These are phyloP conservation scores for Cenchrus purpureus DNA, from an alignment of 176 grass and related monocot species.

Conservation along the genomic window DNA sequence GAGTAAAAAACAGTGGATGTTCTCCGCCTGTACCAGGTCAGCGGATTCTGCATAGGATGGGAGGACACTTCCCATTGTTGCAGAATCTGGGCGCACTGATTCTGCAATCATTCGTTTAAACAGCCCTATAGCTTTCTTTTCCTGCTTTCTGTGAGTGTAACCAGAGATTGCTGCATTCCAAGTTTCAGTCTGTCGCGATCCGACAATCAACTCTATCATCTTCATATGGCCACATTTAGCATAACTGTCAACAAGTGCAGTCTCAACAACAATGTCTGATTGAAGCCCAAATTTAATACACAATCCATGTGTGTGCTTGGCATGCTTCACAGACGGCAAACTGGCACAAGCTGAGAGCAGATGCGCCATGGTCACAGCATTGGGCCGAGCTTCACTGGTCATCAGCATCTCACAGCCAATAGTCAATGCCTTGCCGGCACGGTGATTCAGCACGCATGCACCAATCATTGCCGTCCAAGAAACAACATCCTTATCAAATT, in stretches of 20 bases:
- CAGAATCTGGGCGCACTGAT: constrained; percentile 48
- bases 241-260: constrained; percentile 57
- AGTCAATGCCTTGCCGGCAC: constrained; percentile 26
- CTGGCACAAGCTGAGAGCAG: constrained; percentile 56
- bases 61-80: constrained; percentile 60
- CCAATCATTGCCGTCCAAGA: constrained; percentile 75
- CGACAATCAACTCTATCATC: constrained; percentile 39
- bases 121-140: constrained; percentile 44
- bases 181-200: constrained; percentile 54
- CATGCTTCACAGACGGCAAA: constrained; percentile 42
- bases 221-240: constrained; percentile 44
- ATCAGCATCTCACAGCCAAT: constrained; percentile 58
- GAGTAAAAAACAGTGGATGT: constrained; percentile 61
- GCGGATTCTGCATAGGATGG: constrained; percentile 59
- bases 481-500: constrained; percentile 55
- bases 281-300: constrained; percentile 54
- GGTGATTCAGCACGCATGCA: constrained; percentile 40
- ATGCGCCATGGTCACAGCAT: constrained; percentile 68
- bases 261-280: constrained; percentile 62
- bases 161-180: constrained; percentile 79
- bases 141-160: constrained; percentile 12
- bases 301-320: constrained; percentile 48
- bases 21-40: constrained; percentile 44
- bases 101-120: constrained; percentile 66
- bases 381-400: constrained; percentile 42